Percentiles rank a stretch among this genome's conserved stretches.
Conservation (phyloP, 257 asterid species). For the Capsicum baccatum region DNA sequence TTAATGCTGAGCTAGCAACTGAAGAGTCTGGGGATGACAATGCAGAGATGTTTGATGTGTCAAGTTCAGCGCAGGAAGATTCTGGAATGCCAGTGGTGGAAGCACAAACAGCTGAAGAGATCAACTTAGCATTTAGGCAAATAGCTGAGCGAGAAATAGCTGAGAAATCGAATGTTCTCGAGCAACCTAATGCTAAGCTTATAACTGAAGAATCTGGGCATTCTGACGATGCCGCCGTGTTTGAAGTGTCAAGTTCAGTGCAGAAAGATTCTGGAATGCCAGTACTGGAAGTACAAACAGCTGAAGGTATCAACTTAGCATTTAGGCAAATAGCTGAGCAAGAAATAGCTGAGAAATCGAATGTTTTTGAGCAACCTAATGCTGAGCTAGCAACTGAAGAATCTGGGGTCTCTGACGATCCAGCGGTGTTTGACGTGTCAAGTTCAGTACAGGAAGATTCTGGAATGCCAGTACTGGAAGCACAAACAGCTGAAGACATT, state of each 20-base stretch:
- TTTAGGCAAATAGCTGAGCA: conserved; percentile 37
- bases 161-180: conserved; percentile 32
- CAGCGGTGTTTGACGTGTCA: conserved; percentile 26
- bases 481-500: conserved; percentile 38
- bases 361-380: conserved; percentile 2
- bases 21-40: conserved; percentile 1
- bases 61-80: conserved; percentile 17
- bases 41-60: background rate
- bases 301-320: conserved; percentile 38
- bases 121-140: conserved; percentile 36
- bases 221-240: background rate
- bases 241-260: background rate
- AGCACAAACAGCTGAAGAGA: conserved; percentile 42
- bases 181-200: conserved; percentile 8
- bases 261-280: conserved; percentile 29
- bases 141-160: conserved; percentile 23
- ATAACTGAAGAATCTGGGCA: background rate
- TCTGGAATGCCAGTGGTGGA: conserved; percentile 40
- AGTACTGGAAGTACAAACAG: conserved; percentile 43
- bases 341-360: background rate
- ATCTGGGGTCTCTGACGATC: conserved; percentile 24
- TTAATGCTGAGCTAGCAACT: background rate
- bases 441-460: conserved; percentile 8
- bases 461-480: conserved; percentile 43
- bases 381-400: conserved; percentile 29